phyloP scores from a whole-genome alignment of 352 stramenopile genomes.

The Phytophthora agathidicida region DNA sequence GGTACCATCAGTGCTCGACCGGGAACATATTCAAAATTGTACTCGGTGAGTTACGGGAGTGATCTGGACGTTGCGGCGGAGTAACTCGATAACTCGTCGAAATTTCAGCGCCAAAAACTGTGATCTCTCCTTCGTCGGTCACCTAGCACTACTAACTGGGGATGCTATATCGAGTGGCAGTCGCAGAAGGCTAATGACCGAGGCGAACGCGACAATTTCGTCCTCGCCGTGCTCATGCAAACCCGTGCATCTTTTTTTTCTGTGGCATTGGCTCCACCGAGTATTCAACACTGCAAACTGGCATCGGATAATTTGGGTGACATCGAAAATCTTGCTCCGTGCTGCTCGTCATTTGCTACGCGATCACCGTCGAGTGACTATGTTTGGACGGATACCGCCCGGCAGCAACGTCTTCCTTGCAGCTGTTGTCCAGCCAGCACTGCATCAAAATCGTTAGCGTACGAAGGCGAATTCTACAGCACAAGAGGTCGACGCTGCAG shows the following conservation, averaged over 20 bases:
- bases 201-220: too few species aligned
- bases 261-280: too few species aligned
- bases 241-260: too few species aligned
- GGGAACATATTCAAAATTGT: conserved; percentile 21
- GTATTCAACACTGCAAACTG: neutral
- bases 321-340: conserved; percentile 26
- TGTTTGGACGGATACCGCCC: too few species aligned
- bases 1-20: conserved; percentile 16
- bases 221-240: too few species aligned
- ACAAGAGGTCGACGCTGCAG: conserved; percentile 18
- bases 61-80: conserved; percentile 13
- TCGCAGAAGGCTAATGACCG: too few species aligned
- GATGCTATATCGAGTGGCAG: too few species aligned
- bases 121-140: too few species aligned
- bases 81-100: conserved; percentile 1
- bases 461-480: conserved; percentile 26
- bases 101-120: neutral
- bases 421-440: conserved; percentile 20
- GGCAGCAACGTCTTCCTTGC: conserved; percentile 13
- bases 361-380: too few species aligned
- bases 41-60: conserved; percentile 18
- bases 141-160: too few species aligned
- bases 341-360: conserved; percentile 31
- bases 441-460: conserved; percentile 25
- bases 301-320: conserved; percentile 27